Evolutionary conservation across 83 land plant species (phyloP), one percentile per base, ranked within the genome.

Genomic region (Picea abies): DNA sequence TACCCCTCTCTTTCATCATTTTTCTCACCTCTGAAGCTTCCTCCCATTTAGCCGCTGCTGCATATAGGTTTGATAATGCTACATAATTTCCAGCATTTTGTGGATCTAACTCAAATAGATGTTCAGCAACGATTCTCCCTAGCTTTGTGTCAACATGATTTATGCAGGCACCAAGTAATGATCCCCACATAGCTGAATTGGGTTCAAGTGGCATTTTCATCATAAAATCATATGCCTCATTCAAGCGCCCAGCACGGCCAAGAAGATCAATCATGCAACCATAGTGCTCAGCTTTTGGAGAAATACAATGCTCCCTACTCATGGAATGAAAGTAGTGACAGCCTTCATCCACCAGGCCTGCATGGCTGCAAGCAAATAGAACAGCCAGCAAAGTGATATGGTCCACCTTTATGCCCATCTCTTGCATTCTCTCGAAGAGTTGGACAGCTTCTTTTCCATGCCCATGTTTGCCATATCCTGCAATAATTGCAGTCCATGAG

Each of bases 401-500:
- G 41, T 71, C 35, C 37, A 32, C 35, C 35, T 71, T 71, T 32
- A 71, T 71, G 41, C 47, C 47, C 47, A 6, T 32, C 29, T 71
- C 20, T 39, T 35, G 76, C 76, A 71, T 35, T 35, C 12, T 17
- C 47, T 17, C 39, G 17, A 71, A 71, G 12, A 71, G 41, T 35
- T 32, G 47, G 1, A 71, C 20, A 25, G 41, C 41, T 5, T 71
- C 76, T 16, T 39, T 35, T 25, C 47, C 75, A 71, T 25, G 15
- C 17, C 76, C 76, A 37, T 71, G 76, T 32, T 35, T 7, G 0
- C 37, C 11, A 49, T 79, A 82, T 7, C 87, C 93, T 37, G 84
- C 90, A 80, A 88, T 88, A 19, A 88, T 9, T 5, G 85, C 86
- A 49, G 88, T 87, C 86, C 86, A 92, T 2, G 94, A 90, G 41